phyloP scores from a whole-genome alignment of 768 basidiomycete species.

The Serendipita sp. region DNA sequence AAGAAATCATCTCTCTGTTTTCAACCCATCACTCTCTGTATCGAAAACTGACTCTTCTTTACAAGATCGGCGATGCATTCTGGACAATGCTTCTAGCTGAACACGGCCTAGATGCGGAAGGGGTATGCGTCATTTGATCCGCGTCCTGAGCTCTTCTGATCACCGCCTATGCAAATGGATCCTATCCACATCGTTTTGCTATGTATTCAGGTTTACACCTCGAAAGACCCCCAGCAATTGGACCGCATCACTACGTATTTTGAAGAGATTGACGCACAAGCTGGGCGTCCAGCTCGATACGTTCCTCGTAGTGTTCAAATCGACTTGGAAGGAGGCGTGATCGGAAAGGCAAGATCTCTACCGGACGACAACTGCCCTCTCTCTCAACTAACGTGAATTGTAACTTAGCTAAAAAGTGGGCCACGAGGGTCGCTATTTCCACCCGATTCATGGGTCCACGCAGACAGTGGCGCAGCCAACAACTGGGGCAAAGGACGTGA shows the following conservation, averaged over 20 bases:
- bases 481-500: slow-evolving; percentile 8
- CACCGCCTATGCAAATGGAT: too few species aligned
- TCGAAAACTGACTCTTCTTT: not conserved
- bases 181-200: not conserved
- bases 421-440: slow-evolving; percentile 60
- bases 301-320: slow-evolving; percentile 83
- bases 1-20: too few species aligned
- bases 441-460: slow-evolving; percentile 64
- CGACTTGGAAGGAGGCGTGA: slow-evolving; percentile 82
- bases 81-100: slow-evolving; percentile 80
- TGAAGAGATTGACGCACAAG: slow-evolving; percentile 8
- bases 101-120: slow-evolving; percentile 60
- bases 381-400: not conserved
- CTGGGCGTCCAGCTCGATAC: slow-evolving; percentile 42
- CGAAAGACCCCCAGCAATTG: slow-evolving; percentile 58
- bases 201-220: slow-evolving; percentile 41
- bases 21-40: not conserved
- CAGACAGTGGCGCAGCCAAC: slow-evolving; percentile 6
- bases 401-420: slow-evolving; percentile 45
- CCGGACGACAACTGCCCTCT: not conserved
- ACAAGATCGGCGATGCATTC: slow-evolving; percentile 51
- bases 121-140: slow-evolving; percentile 29
- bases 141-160: not conserved
- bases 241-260: slow-evolving; percentile 35
- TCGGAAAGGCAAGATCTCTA: slow-evolving; percentile 28